These are phyloP conservation scores for Diaporthe vaccinii DNA, from an alignment of 2,329 filamentous ascomycete species.

Conservation along the genomic window DNA sequence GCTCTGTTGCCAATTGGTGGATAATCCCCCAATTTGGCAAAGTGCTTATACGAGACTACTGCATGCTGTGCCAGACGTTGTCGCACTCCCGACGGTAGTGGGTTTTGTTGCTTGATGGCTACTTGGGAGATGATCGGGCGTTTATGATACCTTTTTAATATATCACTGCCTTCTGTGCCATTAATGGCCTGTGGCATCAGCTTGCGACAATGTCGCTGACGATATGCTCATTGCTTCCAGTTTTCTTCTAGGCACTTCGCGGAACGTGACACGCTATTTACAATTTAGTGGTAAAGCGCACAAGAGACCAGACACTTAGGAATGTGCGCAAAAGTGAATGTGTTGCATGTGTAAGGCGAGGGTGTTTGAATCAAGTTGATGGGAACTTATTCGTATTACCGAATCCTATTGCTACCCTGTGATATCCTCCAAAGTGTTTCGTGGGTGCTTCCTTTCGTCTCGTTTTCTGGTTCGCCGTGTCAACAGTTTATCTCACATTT, in stretches of 20 bases:
- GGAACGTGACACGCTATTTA: no score
- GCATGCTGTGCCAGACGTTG: not conserved
- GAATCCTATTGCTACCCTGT: not conserved
- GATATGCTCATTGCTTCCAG: not conserved
- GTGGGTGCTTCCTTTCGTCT: not conserved
- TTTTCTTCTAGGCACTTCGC: no score
- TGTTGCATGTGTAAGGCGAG: no score
- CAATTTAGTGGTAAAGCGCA: not conserved
- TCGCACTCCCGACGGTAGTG: not conserved
- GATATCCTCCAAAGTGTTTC: not conserved
- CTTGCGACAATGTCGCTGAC: not conserved
- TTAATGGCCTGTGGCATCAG: not conserved
- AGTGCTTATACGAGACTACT: not conserved
- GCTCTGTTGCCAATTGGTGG: not conserved
- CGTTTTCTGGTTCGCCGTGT: not conserved
- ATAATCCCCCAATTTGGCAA: not conserved
- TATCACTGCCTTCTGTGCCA: not conserved
- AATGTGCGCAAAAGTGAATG: no score
- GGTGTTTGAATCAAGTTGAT: not conserved
- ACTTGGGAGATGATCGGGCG: not conserved
- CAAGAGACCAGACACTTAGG: no score
- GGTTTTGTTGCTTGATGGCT: not conserved
- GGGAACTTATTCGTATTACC: not conserved
- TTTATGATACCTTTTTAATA: constrained; percentile 30
- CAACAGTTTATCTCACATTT: not conserved